Evolutionary conservation across 83 land plant genomes (phyloP).

Genomic region (Thuja plicata): DNA sequence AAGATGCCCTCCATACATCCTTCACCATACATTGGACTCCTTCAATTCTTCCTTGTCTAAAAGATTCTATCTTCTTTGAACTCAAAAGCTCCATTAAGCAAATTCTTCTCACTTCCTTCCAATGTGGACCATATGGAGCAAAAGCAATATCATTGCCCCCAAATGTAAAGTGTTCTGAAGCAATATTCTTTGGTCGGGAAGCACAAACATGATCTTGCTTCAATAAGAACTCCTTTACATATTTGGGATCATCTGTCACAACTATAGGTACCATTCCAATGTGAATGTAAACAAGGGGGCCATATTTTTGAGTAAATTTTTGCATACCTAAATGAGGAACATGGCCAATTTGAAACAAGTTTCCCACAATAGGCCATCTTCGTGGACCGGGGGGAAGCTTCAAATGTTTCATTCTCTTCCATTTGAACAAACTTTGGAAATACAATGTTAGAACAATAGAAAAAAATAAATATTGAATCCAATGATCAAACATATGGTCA

Average conservation of each 20-base stretch:
- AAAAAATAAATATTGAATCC: conserved; percentile 3
- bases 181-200: conserved; percentile 23
- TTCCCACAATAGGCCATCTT: conserved; percentile 25
- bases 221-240: conserved; percentile 22
- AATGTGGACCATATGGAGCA: conserved; percentile 27
- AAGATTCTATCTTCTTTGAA: conserved; percentile 22
- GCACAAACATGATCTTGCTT: conserved; percentile 24
- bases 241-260: conserved; percentile 23
- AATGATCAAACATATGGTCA: background rate
- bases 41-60: conserved; percentile 25
- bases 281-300: conserved; percentile 25
- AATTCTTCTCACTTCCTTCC: conserved; percentile 15
- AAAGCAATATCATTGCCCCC: conserved; percentile 30
- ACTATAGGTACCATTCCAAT: conserved; percentile 25
- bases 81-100: conserved; percentile 29
- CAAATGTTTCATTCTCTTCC: conserved; percentile 6
- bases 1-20: conserved; percentile 10
- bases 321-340: conserved; percentile 21
- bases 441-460: background rate
- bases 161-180: conserved; percentile 26
- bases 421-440: background rate
- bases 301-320: conserved; percentile 18
- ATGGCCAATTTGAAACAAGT: conserved; percentile 22
- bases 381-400: conserved; percentile 23
- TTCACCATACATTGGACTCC: conserved; percentile 21